Evolutionary conservation across 495 filamentous ascomycete species (phyloP), one percentile per base, ranked within the genome.

Genomic region (Podospora fimiseda): DNA sequence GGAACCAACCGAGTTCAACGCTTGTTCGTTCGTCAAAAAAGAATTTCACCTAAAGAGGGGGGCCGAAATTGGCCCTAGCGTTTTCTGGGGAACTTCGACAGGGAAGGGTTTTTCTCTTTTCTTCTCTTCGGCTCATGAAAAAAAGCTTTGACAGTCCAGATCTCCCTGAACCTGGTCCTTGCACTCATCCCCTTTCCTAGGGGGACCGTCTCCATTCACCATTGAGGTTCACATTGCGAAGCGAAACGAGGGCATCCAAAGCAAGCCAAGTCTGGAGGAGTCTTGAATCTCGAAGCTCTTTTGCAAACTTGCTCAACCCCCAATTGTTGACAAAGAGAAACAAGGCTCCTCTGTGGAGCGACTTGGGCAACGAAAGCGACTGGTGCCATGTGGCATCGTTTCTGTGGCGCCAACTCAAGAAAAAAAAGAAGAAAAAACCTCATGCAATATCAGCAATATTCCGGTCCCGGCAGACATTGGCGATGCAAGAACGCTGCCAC

Each of bases 61-160:
- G 19, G 14, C 13, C 42, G 36, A 18, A 19, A 22, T 30, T 42
- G 50, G 36, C 43, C 39, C 21, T 27, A 15, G 9, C 18, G 39
- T 44, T 47, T 42, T 19, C 58, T 47, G 50, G 40, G 53, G 40
- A 43, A 51, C n/a, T n/a, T n/a, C 42, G 21, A 33, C 5, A 33
- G 11, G 11, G 11, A 44, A 44, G 19, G 19, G 14, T 44, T 22
- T 44, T 44, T 44, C 20, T 19, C 22, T 44, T 22, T 44, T 44
- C 23, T 43, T 19, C 16, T 19, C 20, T 19, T 43, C 15, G 41
- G 41, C 15, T 43, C 3, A 5, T 43, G 41, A 13, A 9, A 8
- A n/a, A n/a, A n/a, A n/a, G n/a, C n/a, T n/a, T n/a, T n/a, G n/a
- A 20, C 42, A 21, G 15, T 24, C 14, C 18, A 21, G 19, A 33